A percentile compares a stretch with the other conserved stretches of the same genome.
phyloP scores from a whole-genome alignment of 2,329 filamentous ascomycete species.

The Didymella arachidicola region DNA sequence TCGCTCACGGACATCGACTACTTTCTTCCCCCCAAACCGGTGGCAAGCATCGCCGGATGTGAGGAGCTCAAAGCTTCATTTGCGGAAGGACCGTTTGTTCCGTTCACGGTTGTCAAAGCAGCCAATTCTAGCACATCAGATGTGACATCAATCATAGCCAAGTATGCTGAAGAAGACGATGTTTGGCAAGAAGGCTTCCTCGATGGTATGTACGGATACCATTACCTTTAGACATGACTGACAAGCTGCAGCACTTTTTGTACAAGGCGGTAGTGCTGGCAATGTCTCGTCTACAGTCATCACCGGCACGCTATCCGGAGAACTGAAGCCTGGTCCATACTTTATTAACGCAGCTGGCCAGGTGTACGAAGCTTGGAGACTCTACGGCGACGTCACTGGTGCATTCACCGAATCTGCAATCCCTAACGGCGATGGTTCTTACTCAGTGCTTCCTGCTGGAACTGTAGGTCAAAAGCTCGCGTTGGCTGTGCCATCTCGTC shows the following conservation, averaged over 20 bases:
- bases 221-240: background rate
- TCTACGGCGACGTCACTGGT: slow-evolving; percentile 60
- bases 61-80: slow-evolving; percentile 30
- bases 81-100: slow-evolving; percentile 41
- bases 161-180: slow-evolving; percentile 50
- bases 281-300: slow-evolving; percentile 30
- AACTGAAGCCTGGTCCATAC: slow-evolving; percentile 58
- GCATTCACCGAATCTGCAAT: slow-evolving; percentile 60
- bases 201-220: slow-evolving; percentile 31
- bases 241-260: slow-evolving; percentile 31
- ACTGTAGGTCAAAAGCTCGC: slow-evolving; percentile 51
- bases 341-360: slow-evolving; percentile 57
- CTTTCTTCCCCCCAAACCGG: slow-evolving; percentile 51
- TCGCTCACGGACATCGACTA: slow-evolving; percentile 51
- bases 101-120: slow-evolving; percentile 50
- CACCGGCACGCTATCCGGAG: slow-evolving; percentile 25
- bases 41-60: slow-evolving; percentile 42
- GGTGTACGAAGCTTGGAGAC: slow-evolving; percentile 58
- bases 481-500: slow-evolving; percentile 63
- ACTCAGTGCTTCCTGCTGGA: slow-evolving; percentile 52
- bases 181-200: slow-evolving; percentile 54
- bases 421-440: slow-evolving; percentile 50
- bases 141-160: slow-evolving; percentile 34
- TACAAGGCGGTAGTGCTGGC: slow-evolving; percentile 27
- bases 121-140: slow-evolving; percentile 29